A percentile compares a stretch with the other conserved stretches of the same genome.
Conservation (phyloP, 106 monocot species). For the Dendrobium nobile region DNA sequence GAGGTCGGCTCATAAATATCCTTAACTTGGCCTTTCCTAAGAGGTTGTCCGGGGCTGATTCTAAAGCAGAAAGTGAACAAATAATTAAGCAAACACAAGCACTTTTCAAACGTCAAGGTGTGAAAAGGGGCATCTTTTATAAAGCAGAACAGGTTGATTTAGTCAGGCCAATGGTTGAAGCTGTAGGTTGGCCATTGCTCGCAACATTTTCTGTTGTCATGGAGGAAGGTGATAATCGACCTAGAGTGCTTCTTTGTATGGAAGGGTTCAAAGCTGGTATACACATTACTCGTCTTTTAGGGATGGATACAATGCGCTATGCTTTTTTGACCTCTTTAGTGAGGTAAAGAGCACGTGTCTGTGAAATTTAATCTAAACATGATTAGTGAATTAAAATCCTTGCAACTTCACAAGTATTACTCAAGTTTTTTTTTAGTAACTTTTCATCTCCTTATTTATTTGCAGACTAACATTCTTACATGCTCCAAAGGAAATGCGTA, state of each 20-base stretch:
- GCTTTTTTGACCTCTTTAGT: conserved; percentile 92
- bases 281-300: conserved; percentile 75
- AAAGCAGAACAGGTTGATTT: conserved; percentile 85
- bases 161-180: conserved; percentile 94
- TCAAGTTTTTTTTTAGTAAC: neutral
- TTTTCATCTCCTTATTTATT: neutral
- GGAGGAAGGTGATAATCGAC: conserved; percentile 87
- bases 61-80: conserved; percentile 71
- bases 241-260: conserved; percentile 87
- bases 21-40: conserved; percentile 92
- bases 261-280: conserved; percentile 89
- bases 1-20: conserved; percentile 69
- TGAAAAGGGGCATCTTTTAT: conserved; percentile 78
- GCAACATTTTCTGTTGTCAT: conserved; percentile 93
- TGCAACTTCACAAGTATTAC: neutral
- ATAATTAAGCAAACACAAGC: conserved; percentile 75
- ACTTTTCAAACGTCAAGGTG: conserved; percentile 80
- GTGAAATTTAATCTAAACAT: neutral
- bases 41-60: conserved; percentile 55
- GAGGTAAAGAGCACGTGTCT: conserved; percentile 29
- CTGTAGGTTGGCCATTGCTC: conserved; percentile 97
- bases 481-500: conserved; percentile 95
- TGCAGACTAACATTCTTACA: conserved; percentile 95
- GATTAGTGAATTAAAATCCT: neutral
- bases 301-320: conserved; percentile 99